These are phyloP conservation scores for Saksenaea oblongispora DNA, from an alignment of 371 early-diverging fungal species.

Conservation along the genomic window DNA sequence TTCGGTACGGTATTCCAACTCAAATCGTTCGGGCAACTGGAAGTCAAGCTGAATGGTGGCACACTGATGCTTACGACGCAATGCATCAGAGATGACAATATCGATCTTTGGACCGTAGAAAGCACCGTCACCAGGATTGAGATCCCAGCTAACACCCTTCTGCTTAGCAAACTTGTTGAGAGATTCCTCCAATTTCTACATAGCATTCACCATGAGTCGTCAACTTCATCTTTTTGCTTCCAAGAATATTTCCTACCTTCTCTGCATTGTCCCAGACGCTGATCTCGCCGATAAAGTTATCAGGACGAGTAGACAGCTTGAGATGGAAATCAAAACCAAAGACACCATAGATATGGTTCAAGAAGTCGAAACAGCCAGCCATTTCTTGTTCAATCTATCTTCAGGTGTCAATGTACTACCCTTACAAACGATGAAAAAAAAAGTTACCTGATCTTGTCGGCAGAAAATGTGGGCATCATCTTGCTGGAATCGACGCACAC, in stretches of 20 bases:
- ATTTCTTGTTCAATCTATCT: constrained; percentile 75
- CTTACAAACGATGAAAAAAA: constrained; percentile 3
- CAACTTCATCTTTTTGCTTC: constrained; percentile 57
- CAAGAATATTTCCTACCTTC: constrained; percentile 55
- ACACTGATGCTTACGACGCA: constrained; percentile 94
- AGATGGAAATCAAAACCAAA: constrained; percentile 92
- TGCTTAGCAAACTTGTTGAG: constrained; percentile 67
- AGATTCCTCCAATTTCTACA: constrained; percentile 75
- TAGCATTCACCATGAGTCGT: constrained; percentile 68
- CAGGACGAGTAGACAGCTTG: constrained; percentile 97
- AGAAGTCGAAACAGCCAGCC: constrained; percentile 74
- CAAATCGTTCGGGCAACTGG: constrained; percentile 95
- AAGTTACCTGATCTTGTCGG: constrained; percentile 74
- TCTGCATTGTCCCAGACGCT: constrained; percentile 97
- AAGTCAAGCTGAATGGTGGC: constrained; percentile 99
- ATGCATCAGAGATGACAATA: constrained; percentile 95
- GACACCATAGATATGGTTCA: constrained; percentile 85
- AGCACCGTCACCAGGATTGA: constrained; percentile 99
- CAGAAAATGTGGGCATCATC: constrained; percentile 99
- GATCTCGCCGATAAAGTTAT: constrained; percentile 95
- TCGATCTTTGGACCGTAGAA: constrained; percentile 99
- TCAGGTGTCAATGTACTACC: background rate
- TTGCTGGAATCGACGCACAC: constrained; percentile 99
- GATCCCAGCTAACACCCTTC: constrained; percentile 72
- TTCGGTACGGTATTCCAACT: constrained; percentile 83